Percentiles rank a stretch among this genome's conserved stretches.
Evolutionary conservation across 2,329 filamentous ascomycete genomes (phyloP).

Genomic region (Colletotrichum aenigma): DNA sequence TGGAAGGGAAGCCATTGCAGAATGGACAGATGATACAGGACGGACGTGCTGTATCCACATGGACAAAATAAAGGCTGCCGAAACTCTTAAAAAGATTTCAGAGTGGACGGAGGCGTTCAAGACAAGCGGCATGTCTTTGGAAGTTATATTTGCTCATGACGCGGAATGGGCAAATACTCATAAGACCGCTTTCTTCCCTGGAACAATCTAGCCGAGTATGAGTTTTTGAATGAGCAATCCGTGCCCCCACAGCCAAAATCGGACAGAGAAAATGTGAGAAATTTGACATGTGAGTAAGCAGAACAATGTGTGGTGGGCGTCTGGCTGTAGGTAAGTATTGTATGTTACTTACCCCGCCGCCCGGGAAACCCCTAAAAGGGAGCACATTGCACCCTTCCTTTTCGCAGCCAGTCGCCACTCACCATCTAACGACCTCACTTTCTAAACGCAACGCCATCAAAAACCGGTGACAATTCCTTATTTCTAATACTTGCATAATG

Average conservation of each 20-base stretch:
- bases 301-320: background rate
- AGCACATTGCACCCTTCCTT: background rate
- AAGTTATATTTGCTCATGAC: background rate
- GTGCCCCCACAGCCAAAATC: background rate
- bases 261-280: too few relatives aligned
- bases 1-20: background rate
- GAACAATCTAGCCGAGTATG: background rate
- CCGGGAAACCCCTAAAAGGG: background rate
- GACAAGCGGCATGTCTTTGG: background rate
- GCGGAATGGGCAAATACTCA: background rate
- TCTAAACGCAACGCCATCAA: background rate
- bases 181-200: background rate
- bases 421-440: background rate
- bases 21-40: background rate
- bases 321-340: background rate
- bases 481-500: background rate
- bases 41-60: background rate
- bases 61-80: background rate
- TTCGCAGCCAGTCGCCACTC: background rate
- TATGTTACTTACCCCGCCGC: background rate
- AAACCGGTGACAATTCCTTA: accelerated
- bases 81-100: background rate
- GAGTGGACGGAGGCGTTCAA: background rate
- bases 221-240: too few relatives aligned
- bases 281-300: background rate